Percentiles rank a stretch among this genome's conserved stretches.
Conservation (phyloP, 257 asterid species). For the Galeopsis tetrahit region DNA sequence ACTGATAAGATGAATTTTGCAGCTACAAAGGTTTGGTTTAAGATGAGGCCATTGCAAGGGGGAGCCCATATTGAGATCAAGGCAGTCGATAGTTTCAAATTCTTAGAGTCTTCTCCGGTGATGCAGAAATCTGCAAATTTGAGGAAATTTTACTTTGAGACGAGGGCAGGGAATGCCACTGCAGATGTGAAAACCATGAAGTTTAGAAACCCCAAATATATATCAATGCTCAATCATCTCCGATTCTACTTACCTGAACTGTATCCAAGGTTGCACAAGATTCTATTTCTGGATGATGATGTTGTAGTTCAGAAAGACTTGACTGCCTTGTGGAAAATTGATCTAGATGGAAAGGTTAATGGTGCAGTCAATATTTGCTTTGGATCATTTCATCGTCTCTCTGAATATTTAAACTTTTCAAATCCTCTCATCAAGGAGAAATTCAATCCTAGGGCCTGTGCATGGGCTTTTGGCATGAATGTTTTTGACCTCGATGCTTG, state of each 20-base stretch:
- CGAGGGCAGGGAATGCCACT: slow-evolving; percentile 77
- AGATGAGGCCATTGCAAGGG: slow-evolving; percentile 85
- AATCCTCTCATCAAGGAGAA: slow-evolving; percentile 78
- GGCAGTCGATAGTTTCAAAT: slow-evolving; percentile 66
- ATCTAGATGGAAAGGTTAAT: slow-evolving; percentile 89
- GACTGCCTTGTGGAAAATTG: slow-evolving; percentile 83
- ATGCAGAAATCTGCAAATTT: slow-evolving; percentile 63
- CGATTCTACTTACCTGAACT: slow-evolving; percentile 93
- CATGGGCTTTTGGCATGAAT: slow-evolving; percentile 99
- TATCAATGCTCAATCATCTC: slow-evolving; percentile 83
- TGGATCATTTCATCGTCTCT: slow-evolving; percentile 81
- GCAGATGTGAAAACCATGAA: slow-evolving; percentile 75
- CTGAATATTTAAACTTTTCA: slow-evolving; percentile 87
- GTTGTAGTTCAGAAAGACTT: slow-evolving; percentile 96
- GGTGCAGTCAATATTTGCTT: slow-evolving; percentile 93
- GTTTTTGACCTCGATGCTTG: slow-evolving; percentile 93
- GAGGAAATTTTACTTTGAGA: slow-evolving; percentile 78
- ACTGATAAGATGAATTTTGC: slow-evolving; percentile 90
- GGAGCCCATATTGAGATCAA: slow-evolving; percentile 90
- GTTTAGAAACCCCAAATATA: slow-evolving; percentile 75
- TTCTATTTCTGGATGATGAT: slow-evolving; percentile 88
- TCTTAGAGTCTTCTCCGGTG: slow-evolving; percentile 78
- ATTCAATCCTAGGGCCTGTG: slow-evolving; percentile 85
- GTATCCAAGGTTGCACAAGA: slow-evolving; percentile 78
- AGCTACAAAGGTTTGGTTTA: slow-evolving; percentile 96